Evolutionary conservation across 2,329 filamentous ascomycete genomes (phyloP).

Genomic region (Fusarium dlaminii): DNA sequence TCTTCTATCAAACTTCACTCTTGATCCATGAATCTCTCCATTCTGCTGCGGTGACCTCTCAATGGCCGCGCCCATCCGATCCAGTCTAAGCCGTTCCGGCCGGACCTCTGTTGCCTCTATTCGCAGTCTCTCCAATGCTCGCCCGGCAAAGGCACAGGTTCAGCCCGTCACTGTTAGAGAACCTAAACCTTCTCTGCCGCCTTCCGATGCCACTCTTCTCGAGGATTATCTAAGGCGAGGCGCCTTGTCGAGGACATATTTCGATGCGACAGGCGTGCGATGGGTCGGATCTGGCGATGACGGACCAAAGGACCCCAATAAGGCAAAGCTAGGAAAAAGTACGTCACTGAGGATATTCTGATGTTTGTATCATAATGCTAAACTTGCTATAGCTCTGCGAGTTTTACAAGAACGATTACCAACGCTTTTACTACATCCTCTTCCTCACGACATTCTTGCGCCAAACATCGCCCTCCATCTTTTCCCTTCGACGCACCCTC

Average conservation of each 20-base stretch:
- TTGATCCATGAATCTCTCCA: slow-evolving; percentile 37
- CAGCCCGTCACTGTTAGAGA: slow-evolving; percentile 35
- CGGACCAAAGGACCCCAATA: slow-evolving; percentile 63
- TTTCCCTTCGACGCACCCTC: slow-evolving; percentile 81
- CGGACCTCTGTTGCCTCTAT: slow-evolving; percentile 36
- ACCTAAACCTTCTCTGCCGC: background rate
- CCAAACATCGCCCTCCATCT: slow-evolving; percentile 77
- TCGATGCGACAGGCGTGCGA: slow-evolving; percentile 45
- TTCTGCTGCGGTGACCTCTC: slow-evolving; percentile 41
- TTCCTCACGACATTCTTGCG: slow-evolving; percentile 79
- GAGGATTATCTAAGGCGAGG: slow-evolving; percentile 16
- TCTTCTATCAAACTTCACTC: background rate
- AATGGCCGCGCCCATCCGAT: slow-evolving; percentile 50
- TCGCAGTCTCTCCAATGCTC: slow-evolving; percentile 44
- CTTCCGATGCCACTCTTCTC: slow-evolving; percentile 10
- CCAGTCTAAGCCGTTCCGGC: slow-evolving; percentile 39
- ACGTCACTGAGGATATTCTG: slow-evolving; percentile 40
- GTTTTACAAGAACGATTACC: slow-evolving; percentile 74
- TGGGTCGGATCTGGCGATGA: slow-evolving; percentile 43
- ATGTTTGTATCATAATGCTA: background rate
- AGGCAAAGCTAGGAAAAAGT: slow-evolving; percentile 72
- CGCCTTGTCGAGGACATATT: slow-evolving; percentile 42
- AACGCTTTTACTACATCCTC: slow-evolving; percentile 71
- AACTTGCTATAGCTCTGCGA: slow-evolving; percentile 61
- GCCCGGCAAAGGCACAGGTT: slow-evolving; percentile 45